Base-by-base conservation (phyloP, 305 asterid genomes). In the Stenogyne calaminthoides region DNA sequence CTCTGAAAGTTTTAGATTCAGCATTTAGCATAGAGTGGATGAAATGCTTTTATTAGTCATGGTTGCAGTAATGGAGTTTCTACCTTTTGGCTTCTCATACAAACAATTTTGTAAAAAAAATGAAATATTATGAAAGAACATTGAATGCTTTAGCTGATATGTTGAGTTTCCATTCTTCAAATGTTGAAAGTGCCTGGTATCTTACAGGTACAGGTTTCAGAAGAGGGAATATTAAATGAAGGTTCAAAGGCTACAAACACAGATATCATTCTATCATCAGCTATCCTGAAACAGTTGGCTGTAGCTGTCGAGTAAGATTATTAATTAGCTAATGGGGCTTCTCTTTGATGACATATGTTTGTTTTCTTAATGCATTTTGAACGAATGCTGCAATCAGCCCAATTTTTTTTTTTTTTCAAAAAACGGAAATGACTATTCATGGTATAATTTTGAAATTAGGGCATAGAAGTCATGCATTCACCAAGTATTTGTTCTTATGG, bases 271-370 rank as follows among this genome's bases (percentile, higher is more conserved):
- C 93, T 97, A 62, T 77, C 96, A 56, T 77, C 92, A 34, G 82
- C 83, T 72, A 81, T 86, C 71, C 46, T 95, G 82, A 92, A 88
- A 77, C 99, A 93, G 82, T 78, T 95, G 86, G 98, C 97, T 78
- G 84, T 91, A 55, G 97, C 96, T 73, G 36, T 93, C 60, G 98
- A 89, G 99, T 95, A 88, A 87, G 98, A 81, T 51, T 81, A 75
- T 46, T 1, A 32, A 37, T 68, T 77, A 72, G 64, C 39, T 1
- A 64, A 63, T 72, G 46, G 63, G 64, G 46, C 15, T 29, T 70
- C 69, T 79, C 65, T 64, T 67, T 63, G 44, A 65, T 65, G 61
- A 34, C 59, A 16, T 58, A 16, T 39, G 25, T 19, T 54, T 9
- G 46, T 25, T 63, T 77, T 40, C 63, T 62, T 32, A 40, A 60